These are phyloP conservation scores for Ligustrum vulgare DNA, from an alignment of 257 asterid genomes.

Conservation along the genomic window DNA sequence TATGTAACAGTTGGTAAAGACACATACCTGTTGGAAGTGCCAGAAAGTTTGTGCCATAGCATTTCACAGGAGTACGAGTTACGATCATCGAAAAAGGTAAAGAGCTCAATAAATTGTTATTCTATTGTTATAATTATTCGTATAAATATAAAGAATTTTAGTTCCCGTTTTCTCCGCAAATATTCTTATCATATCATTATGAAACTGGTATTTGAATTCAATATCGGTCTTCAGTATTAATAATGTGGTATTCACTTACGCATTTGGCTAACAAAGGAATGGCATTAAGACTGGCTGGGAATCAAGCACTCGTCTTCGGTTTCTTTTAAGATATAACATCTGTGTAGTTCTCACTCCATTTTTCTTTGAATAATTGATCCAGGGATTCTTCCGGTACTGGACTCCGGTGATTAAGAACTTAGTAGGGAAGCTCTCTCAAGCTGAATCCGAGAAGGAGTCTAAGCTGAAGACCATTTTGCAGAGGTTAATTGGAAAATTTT, in stretches of 20 bases:
- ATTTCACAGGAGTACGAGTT: slow-evolving; percentile 81
- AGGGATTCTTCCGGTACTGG: slow-evolving; percentile 96
- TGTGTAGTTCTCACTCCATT: slow-evolving; percentile 13
- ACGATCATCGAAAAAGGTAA: slow-evolving; percentile 88
- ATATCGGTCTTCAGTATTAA: background rate
- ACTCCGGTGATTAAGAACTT: slow-evolving; percentile 65
- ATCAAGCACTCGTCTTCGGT: slow-evolving; percentile 3
- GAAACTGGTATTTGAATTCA: background rate
- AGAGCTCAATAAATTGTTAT: background rate
- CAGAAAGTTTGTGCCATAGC: slow-evolving; percentile 65
- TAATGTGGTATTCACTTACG: background rate
- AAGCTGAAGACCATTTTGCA: slow-evolving; percentile 83
- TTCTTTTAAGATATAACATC: slow-evolving; percentile 15
- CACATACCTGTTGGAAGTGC: slow-evolving; percentile 87
- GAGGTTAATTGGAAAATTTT: slow-evolving; percentile 70
- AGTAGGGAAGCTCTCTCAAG: slow-evolving; percentile 73
- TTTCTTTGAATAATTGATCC: slow-evolving; percentile 25
- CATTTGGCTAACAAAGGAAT: background rate
- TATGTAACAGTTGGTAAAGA: slow-evolving; percentile 90
- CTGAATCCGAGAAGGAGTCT: slow-evolving; percentile 85
- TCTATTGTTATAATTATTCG: background rate
- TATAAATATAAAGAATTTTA: background rate
- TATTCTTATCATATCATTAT: background rate
- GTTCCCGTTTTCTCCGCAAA: background rate
- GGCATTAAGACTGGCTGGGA: slow-evolving; percentile 12